Conservation (phyloP, 805 yeast genomes). For the Candida germanica region DNA sequence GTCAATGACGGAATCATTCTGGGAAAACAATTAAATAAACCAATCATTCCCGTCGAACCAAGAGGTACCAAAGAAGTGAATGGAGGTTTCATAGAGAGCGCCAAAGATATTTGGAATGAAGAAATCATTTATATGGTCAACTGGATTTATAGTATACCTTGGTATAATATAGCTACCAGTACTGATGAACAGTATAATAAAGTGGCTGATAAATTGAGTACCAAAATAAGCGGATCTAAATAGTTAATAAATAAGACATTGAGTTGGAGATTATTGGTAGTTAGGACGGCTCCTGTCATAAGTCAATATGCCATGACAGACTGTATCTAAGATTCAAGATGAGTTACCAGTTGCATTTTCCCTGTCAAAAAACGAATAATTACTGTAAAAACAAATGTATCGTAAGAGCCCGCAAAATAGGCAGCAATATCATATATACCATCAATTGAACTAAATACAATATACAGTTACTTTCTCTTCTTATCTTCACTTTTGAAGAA, state of each 20-base stretch:
- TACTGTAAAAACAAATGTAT: neutral
- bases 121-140: slow-evolving; percentile 63
- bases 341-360: no score
- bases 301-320: no score
- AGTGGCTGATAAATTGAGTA: slow-evolving; percentile 24
- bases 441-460: no score
- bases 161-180: slow-evolving; percentile 41
- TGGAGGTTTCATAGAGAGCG: slow-evolving; percentile 48
- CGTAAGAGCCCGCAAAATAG: slow-evolving; percentile 1
- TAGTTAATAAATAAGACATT: no score
- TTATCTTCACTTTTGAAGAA: slow-evolving; percentile 39
- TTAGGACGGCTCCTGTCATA: no score
- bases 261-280: no score
- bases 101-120: slow-evolving; percentile 77
- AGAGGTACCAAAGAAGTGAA: slow-evolving; percentile 5
- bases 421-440: no score
- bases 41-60: slow-evolving; percentile 34
- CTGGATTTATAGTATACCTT: slow-evolving; percentile 56
- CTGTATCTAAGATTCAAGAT: no score
- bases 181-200: slow-evolving; percentile 30
- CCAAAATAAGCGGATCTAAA: no score
- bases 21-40: slow-evolving; percentile 43
- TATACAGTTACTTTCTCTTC: slow-evolving; percentile 4
- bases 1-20: slow-evolving; percentile 54
- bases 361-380: no score